A percentile compares a stretch with the other conserved stretches of the same genome.
Conservation (phyloP, 2,329 filamentous ascomycete species). For the Alternaria atra region DNA sequence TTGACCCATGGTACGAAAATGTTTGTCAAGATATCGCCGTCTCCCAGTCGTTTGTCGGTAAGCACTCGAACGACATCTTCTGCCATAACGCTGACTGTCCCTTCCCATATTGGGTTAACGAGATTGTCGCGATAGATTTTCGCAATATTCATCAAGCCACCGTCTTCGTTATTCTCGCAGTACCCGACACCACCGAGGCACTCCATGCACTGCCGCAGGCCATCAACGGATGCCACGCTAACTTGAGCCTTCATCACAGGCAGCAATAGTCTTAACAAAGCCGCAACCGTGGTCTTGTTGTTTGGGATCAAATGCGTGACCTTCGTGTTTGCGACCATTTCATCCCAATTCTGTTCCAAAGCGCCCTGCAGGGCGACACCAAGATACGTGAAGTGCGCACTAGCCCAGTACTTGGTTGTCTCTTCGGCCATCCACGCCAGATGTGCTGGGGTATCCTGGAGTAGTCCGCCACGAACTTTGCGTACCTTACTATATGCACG, state of each 20-base stretch:
- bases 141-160: conserved; percentile 67
- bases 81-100: conserved; percentile 75
- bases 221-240: conserved; percentile 53
- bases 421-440: conserved; percentile 66
- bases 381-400: conserved; percentile 66
- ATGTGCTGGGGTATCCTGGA: conserved; percentile 65
- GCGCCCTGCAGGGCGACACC: conserved; percentile 64
- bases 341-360: conserved; percentile 56
- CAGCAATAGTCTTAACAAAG: conserved; percentile 35
- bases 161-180: conserved; percentile 68
- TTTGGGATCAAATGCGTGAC: conserved; percentile 32
- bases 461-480: conserved; percentile 57
- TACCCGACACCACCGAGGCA: conserved; percentile 73
- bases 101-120: conserved; percentile 75
- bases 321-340: conserved; percentile 32
- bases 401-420: conserved; percentile 64
- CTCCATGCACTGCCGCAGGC: conserved; percentile 67
- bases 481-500: conserved; percentile 67
- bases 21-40: conserved; percentile 31
- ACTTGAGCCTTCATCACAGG: conserved; percentile 39
- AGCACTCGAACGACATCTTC: conserved; percentile 60
- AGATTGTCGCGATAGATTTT: conserved; percentile 71
- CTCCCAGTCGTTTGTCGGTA: conserved; percentile 42
- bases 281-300: conserved; percentile 21
- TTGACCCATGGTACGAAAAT: conserved; percentile 32